Evolutionary conservation across 2,329 filamentous ascomycete genomes (phyloP), one percentile per base, ranked within the genome.

Genomic region (Hortaea werneckii): DNA sequence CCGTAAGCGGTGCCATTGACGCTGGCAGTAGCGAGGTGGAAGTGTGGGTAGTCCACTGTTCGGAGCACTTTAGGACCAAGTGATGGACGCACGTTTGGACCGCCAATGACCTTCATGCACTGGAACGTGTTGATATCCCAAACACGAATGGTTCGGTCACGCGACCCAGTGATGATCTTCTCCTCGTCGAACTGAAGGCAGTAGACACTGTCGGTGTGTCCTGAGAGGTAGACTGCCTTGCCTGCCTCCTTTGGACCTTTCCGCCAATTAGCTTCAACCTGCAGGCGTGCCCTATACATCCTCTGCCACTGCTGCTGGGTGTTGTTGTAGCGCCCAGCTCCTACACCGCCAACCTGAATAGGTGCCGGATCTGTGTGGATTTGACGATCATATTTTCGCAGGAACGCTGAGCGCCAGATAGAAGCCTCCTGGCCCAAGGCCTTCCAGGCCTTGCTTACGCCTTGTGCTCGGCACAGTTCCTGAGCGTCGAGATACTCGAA

Each of bases 161-260:
- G 83, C 7, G 90, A 95, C 28, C 92, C 92, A 2, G 92, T 96
- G 54, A 98, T 89, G 61, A 96, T 95, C 67, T 96, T 98, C 62
- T 85, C 76, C 83, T 96, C 90, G 64, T 98, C 92, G 63, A 96
- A 98, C 62, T 98, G 92, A 46, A 94, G 79, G 66, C 92, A 98
- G 69, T 98, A 98, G 47, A 98, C 94, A 54, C 88, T 95, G 65
- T 98, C 92, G 27, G 82, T 82, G 64, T 98, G 92, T 2, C 92
- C 92, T 58, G 92, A 87, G 20, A 98, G 76, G 65, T 95, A 96
- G 46, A 94, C 80, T 0, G 87, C 83, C 40, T 80, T 82, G 6
- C 88, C 86, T 54, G 82, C 81, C 46, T 56, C 46, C 26, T 85
- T 84, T 42, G 81, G 72, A 57, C 79, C 82, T n/a, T 54, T 52